These are phyloP conservation scores for Tulasnella calospora DNA, from an alignment of 768 basidiomycete genomes.

Conservation along the genomic window DNA sequence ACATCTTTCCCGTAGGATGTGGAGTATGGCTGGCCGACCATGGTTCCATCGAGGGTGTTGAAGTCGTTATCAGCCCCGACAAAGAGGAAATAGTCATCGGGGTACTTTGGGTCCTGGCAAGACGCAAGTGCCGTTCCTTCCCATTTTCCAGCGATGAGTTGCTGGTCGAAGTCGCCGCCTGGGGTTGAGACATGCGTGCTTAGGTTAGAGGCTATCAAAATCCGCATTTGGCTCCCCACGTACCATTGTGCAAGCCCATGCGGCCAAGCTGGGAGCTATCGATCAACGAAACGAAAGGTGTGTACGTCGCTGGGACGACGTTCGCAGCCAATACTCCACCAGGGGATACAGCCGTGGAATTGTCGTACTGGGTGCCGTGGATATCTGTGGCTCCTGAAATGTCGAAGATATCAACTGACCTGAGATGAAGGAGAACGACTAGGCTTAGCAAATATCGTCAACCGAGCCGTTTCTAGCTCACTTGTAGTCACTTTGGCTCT, in stretches of 20 bases:
- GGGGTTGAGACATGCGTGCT: background rate
- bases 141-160: slow-evolving; percentile 63
- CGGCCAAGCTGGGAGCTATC: slow-evolving; percentile 51
- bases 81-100: slow-evolving; percentile 66
- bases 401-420: slow-evolving; percentile 57
- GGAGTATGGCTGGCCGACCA: slow-evolving; percentile 48
- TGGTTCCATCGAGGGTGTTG: slow-evolving; percentile 51
- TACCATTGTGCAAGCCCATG: slow-evolving; percentile 62
- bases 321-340: slow-evolving; percentile 45
- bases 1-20: slow-evolving; percentile 47
- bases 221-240: slow-evolving; percentile 15
- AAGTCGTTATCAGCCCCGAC: slow-evolving; percentile 64
- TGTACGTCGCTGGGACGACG: slow-evolving; percentile 52
- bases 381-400: slow-evolving; percentile 59
- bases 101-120: slow-evolving; percentile 46
- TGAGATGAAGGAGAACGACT: slow-evolving; percentile 31
- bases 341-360: slow-evolving; percentile 48
- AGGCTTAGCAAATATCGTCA: slow-evolving; percentile 11
- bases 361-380: slow-evolving; percentile 51
- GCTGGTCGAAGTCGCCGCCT: slow-evolving; percentile 49
- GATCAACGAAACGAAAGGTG: slow-evolving; percentile 53
- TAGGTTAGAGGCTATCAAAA: background rate
- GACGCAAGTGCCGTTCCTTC: slow-evolving; percentile 60
- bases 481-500: slow-evolving; percentile 52
- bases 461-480: slow-evolving; percentile 31